Conservation (phyloP, 352 stramenopile genomes). For the Phytopythium oedochilum region DNA sequence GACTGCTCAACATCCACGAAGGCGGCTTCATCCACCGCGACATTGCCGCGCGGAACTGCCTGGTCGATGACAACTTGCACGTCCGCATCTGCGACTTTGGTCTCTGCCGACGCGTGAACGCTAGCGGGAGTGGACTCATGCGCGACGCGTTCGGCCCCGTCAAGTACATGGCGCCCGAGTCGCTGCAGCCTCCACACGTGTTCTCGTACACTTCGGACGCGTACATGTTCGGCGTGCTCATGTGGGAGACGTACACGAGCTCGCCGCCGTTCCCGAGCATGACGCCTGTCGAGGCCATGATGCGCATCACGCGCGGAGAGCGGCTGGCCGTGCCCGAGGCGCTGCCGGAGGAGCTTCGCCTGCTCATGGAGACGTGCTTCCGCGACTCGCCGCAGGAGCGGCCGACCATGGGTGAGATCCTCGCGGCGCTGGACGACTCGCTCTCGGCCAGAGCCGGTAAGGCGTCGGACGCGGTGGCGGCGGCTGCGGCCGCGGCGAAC, state of each 20-base stretch:
- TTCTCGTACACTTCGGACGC: constrained; percentile 78
- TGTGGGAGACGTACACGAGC: constrained; percentile 75
- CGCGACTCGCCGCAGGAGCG: constrained; percentile 53
- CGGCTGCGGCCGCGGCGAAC: constrained; percentile 11
- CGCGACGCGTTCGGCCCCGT: constrained; percentile 62
- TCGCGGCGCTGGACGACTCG: constrained; percentile 36
- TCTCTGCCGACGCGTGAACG: constrained; percentile 54
- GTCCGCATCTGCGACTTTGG: constrained; percentile 83
- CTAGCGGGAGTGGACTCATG: constrained; percentile 45
- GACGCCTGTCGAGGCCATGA: constrained; percentile 56
- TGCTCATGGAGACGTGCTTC: constrained; percentile 70
- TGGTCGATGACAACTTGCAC: constrained; percentile 53
- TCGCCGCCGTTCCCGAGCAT: constrained; percentile 47
- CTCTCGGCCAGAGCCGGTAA: constrained; percentile 13
- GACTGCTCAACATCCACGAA: constrained; percentile 82
- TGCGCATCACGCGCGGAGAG: constrained; percentile 56
- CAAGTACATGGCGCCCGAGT: constrained; percentile 86
- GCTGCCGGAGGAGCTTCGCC: constrained; percentile 40
- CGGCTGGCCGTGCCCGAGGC: constrained; percentile 40
- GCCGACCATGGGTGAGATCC: constrained; percentile 66
- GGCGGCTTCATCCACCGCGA: constrained; percentile 82
- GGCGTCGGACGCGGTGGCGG: constrained; percentile 11
- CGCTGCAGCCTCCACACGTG: constrained; percentile 59
- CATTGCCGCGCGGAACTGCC: constrained; percentile 72
- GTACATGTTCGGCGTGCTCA: constrained; percentile 83